phyloP scores from a whole-genome alignment of 2,329 filamentous ascomycete species.

The Beauveria caledonica region DNA sequence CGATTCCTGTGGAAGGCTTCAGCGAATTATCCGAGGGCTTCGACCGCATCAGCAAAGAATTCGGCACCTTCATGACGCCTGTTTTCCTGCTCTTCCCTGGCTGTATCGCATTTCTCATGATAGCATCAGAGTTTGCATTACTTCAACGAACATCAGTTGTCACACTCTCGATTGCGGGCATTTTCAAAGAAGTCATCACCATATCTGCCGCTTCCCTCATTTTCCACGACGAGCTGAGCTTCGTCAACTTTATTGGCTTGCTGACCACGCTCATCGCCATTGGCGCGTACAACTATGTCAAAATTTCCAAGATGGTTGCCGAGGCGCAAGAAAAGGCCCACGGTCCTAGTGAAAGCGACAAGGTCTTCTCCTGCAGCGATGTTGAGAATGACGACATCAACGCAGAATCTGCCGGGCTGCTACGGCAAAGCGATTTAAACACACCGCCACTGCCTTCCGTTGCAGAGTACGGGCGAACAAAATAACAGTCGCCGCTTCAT shows the following conservation, averaged over 20 bases:
- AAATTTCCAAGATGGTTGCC: constrained; percentile 78
- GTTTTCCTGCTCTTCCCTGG: constrained; percentile 83
- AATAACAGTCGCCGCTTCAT: background rate
- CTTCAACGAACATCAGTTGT: constrained; percentile 93
- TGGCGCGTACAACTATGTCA: constrained; percentile 86
- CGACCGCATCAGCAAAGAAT: constrained; percentile 51
- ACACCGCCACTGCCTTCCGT: background rate
- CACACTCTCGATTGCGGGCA: constrained; percentile 90
- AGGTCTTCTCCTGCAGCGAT: constrained; percentile 30
- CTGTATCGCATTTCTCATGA: constrained; percentile 90
- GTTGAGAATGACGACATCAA: constrained; percentile 33
- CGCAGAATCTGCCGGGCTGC: constrained; percentile 38
- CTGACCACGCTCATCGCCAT: constrained; percentile 86
- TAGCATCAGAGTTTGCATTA: constrained; percentile 88
- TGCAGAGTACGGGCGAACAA: background rate
- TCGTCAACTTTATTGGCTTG: constrained; percentile 79
- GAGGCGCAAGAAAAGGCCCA: constrained; percentile 56
- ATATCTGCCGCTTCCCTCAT: constrained; percentile 81
- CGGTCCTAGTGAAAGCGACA: constrained; percentile 25
- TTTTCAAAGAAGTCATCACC: constrained; percentile 98
- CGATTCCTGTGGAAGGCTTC: constrained; percentile 79
- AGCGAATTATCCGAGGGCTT: constrained; percentile 59
- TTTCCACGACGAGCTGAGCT: constrained; percentile 80
- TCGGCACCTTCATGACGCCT: constrained; percentile 59
- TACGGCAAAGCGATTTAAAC: constrained; percentile 24